phyloP scores from a whole-genome alignment of 768 basidiomycete genomes.

The Phlegmacium glaucopus region DNA sequence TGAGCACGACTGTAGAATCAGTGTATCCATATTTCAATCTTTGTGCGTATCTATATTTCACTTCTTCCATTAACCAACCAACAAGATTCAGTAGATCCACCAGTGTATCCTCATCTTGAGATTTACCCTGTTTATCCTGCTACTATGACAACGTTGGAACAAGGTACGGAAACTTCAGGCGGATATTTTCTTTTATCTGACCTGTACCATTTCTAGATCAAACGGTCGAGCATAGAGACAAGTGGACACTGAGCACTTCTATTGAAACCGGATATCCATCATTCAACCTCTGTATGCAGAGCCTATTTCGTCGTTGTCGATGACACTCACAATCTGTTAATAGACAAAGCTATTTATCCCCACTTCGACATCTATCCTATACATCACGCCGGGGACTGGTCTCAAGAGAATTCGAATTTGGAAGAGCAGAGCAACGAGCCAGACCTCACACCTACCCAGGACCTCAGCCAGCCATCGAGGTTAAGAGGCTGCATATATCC shows the following conservation, averaged over 20 bases:
- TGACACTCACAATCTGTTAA: background rate
- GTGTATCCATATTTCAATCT: conserved; percentile 30
- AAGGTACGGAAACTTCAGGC: too few species aligned
- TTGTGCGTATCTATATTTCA: conserved; percentile 15
- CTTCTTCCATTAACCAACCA: background rate
- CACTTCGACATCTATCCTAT: conserved; percentile 23
- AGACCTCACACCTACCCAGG: background rate
- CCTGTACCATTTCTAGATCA: background rate
- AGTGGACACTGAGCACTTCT: background rate
- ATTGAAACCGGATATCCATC: conserved; percentile 2
- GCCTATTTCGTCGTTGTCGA: background rate
- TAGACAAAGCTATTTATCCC: conserved; percentile 22
- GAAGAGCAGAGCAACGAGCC: background rate
- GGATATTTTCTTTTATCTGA: too few species aligned
- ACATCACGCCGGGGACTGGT: too few species aligned
- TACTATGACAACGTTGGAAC: background rate
- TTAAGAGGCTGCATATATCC: conserved; percentile 1
- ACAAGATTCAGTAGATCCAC: conserved; percentile 20
- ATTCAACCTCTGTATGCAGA: conserved; percentile 15
- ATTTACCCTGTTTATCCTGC: conserved; percentile 20
- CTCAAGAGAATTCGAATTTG: too few species aligned
- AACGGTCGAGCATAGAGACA: background rate
- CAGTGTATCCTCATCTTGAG: conserved; percentile 35
- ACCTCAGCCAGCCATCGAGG: background rate
- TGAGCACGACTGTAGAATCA: background rate